Conservation (phyloP, 2,329 filamentous ascomycete genomes). For the Fusarium nelsonii region DNA sequence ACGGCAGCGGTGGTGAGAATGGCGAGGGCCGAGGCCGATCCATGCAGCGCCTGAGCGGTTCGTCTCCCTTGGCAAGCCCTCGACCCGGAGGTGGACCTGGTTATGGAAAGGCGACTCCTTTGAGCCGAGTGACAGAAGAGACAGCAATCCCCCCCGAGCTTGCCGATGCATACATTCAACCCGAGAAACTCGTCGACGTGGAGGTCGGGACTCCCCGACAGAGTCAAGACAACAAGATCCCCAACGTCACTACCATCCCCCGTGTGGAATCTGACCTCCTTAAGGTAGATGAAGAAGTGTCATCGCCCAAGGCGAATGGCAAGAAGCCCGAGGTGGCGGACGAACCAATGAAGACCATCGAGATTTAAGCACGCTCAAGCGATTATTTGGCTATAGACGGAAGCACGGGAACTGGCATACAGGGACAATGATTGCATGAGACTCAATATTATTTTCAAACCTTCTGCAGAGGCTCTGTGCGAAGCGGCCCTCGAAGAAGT, state of each 20-base stretch:
- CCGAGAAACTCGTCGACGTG: constrained; percentile 68
- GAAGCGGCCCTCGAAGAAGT: constrained; percentile 43
- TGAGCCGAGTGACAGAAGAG: constrained; percentile 82
- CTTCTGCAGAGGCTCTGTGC: constrained; percentile 55
- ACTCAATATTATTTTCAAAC: constrained; percentile 45
- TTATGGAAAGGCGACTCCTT: constrained; percentile 74
- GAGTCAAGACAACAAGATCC: constrained; percentile 57
- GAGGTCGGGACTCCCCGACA: constrained; percentile 67
- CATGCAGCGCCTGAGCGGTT: constrained; percentile 75
- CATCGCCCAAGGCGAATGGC: constrained; percentile 52
- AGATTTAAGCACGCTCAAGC: constrained; percentile 59
- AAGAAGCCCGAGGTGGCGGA: constrained; percentile 61
- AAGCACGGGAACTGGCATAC: constrained; percentile 46
- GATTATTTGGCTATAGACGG: constrained; percentile 42
- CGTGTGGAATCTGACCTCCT: constrained; percentile 53
- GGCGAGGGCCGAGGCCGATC: constrained; percentile 76
- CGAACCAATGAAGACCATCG: constrained; percentile 71
- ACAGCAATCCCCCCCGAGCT: constrained; percentile 57
- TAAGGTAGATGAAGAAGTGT: constrained; percentile 43
- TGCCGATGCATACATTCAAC: constrained; percentile 55
- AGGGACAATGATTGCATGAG: constrained; percentile 48
- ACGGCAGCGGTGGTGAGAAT: constrained; percentile 73
- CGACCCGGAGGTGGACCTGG: constrained; percentile 60
- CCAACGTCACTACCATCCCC: constrained; percentile 52
- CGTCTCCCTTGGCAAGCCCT: constrained; percentile 73